Evolutionary conservation across 1,284 basidiomycete species (phyloP).

Genomic region (Entoloma clypeatum): DNA sequence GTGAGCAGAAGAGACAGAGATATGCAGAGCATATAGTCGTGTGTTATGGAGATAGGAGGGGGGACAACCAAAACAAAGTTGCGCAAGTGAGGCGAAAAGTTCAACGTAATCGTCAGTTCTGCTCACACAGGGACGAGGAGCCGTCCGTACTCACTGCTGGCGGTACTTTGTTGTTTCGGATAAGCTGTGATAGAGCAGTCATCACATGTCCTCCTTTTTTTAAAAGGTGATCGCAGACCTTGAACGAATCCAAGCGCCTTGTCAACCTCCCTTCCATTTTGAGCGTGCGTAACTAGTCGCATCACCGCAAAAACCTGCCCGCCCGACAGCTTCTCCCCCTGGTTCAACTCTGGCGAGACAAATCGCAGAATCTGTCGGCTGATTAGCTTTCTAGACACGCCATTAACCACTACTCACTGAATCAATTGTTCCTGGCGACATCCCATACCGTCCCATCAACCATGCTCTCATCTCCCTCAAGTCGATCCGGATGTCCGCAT

Average conservation of each 20-base stretch:
- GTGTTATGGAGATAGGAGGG: too few relatives aligned
- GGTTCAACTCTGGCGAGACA: conserved; percentile 51
- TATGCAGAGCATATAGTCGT: too few relatives aligned
- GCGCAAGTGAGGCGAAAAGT: conserved; percentile 8
- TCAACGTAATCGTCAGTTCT: conserved; percentile 10
- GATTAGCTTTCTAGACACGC: conserved; percentile 3
- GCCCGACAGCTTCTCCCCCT: conserved; percentile 50
- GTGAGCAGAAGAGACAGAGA: too few relatives aligned
- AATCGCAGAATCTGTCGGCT: conserved; percentile 55
- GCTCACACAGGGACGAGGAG: conserved; percentile 8
- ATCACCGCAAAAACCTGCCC: conserved; percentile 76
- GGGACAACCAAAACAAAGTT: conserved; percentile 9
- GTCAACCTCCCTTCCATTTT: conserved; percentile 55
- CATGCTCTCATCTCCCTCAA: conserved; percentile 69
- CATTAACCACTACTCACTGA: conserved; percentile 34
- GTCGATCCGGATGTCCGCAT: conserved; percentile 48
- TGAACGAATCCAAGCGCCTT: conserved; percentile 65
- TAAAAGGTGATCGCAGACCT: conserved; percentile 39
- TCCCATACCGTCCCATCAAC: conserved; percentile 64
- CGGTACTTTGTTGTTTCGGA: background rate
- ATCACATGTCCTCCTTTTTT: conserved; percentile 3
- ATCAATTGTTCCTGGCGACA: conserved; percentile 55
- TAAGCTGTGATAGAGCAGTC: conserved; percentile 13
- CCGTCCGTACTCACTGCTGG: conserved; percentile 7
- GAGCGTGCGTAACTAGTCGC: conserved; percentile 60